phyloP scores from a whole-genome alignment of 352 stramenopile genomes.

The Salisapilia sapeloensis region DNA sequence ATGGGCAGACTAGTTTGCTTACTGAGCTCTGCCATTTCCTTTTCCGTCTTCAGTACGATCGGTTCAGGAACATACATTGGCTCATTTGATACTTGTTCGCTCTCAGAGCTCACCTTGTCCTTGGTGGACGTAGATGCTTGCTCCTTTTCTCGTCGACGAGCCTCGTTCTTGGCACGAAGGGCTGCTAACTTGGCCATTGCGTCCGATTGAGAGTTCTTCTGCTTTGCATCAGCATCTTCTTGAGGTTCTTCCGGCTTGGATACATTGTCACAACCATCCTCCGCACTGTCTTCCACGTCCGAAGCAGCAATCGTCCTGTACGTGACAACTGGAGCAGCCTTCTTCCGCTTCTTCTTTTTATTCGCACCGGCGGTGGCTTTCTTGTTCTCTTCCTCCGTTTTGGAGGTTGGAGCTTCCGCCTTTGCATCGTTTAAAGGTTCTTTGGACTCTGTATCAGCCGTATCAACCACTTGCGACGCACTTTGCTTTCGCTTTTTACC shows the following conservation, averaged over 20 bases:
- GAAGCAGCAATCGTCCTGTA: constrained; percentile 8
- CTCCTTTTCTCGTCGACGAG: constrained; percentile 29
- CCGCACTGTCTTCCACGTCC: constrained; percentile 7
- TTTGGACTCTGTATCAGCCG: neutral
- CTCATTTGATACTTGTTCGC: constrained; percentile 10
- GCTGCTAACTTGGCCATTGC: constrained; percentile 50
- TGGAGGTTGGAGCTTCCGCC: neutral
- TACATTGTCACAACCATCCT: constrained; percentile 12
- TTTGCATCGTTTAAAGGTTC: neutral
- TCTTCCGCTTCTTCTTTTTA: constrained; percentile 8
- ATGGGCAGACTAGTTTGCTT: constrained; percentile 23
- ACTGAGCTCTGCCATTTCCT: constrained; percentile 39
- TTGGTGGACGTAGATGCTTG: constrained; percentile 1
- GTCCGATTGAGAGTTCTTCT: constrained; percentile 36
- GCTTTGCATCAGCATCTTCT: neutral
- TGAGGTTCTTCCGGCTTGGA: neutral
- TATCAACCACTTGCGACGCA: neutral
- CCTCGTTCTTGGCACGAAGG: constrained; percentile 66
- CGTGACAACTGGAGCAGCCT: neutral
- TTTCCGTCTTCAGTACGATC: constrained; percentile 47
- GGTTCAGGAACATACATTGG: constrained; percentile 36
- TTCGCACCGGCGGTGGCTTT: neutral
- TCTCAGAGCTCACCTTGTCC: constrained; percentile 3
- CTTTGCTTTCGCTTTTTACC: constrained; percentile 4
- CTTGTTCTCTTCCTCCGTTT: neutral